Evolutionary conservation across 306 rosid genomes (phyloP).

Genomic region (Begonia fuchsioides): DNA sequence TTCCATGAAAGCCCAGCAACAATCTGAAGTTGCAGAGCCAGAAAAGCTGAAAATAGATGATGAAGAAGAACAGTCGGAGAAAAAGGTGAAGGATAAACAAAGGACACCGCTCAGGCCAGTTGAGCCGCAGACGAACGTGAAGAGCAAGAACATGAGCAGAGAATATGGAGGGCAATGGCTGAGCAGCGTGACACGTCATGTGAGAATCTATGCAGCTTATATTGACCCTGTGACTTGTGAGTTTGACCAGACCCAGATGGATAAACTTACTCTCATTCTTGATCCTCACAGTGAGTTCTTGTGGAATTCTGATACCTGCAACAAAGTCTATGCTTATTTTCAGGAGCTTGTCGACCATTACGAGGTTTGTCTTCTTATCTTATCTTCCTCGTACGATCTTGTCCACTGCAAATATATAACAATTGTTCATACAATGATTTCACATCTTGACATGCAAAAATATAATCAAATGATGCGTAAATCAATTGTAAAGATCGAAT

Average conservation of each 20-base stretch:
- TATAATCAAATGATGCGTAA: too few species aligned
- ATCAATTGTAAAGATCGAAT: too few species aligned
- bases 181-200: constrained; percentile 49
- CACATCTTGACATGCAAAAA: too few species aligned
- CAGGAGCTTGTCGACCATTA: constrained; percentile 95
- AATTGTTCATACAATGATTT: too few species aligned
- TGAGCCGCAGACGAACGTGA: constrained; percentile 57
- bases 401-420: too few species aligned
- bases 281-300: constrained; percentile 86
- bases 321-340: constrained; percentile 65
- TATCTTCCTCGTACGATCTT: neutral
- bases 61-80: constrained; percentile 17
- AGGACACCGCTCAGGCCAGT: constrained; percentile 64
- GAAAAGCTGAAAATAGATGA: constrained; percentile 3
- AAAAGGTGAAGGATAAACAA: constrained; percentile 22
- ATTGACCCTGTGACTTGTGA: constrained; percentile 65
- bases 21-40: constrained; percentile 10
- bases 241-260: constrained; percentile 93
- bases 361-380: too few species aligned
- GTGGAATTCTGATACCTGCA: constrained; percentile 66
- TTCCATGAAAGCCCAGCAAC: constrained; percentile 22
- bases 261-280: constrained; percentile 71
- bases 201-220: constrained; percentile 78
- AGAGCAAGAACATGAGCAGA: constrained; percentile 63
- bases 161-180: constrained; percentile 95